Evolutionary conservation across 2,329 filamentous ascomycete genomes (phyloP).

Genomic region (Dothideomycetes sp.): DNA sequence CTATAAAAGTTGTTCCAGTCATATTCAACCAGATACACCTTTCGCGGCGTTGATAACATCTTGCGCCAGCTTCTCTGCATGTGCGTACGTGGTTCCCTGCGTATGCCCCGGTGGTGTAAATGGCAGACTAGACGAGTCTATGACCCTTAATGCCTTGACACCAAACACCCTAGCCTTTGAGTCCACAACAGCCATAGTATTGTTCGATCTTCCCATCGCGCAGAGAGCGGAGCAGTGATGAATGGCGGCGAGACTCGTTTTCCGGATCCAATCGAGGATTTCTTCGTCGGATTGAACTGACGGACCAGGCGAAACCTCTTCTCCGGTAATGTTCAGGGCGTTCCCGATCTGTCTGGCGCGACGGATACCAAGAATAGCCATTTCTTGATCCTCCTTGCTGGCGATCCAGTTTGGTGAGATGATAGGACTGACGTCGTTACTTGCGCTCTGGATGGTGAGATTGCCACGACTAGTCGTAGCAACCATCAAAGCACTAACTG

Average conservation of each 20-base stretch:
- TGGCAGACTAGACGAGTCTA: conserved; percentile 28
- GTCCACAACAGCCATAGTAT: conserved; percentile 31
- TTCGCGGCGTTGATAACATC: background rate
- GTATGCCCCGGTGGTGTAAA: conserved; percentile 31
- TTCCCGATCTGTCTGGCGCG: background rate
- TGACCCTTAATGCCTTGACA: conserved; percentile 30
- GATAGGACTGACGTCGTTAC: background rate
- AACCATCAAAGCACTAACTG: background rate
- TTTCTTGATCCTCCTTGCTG: conserved; percentile 6
- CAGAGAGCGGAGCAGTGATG: background rate
- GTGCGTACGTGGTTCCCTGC: conserved; percentile 20
- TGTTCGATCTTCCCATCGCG: conserved; percentile 22
- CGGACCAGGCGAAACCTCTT: conserved; percentile 6
- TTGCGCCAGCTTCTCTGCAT: background rate
- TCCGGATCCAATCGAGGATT: conserved; percentile 2
- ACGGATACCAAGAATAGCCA: conserved; percentile 6
- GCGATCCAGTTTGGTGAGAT: conserved; percentile 9
- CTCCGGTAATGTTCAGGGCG: background rate
- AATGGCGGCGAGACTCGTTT: background rate
- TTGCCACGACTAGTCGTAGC: conserved; percentile 4
- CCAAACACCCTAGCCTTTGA: conserved; percentile 29
- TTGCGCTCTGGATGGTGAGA: conserved; percentile 1
- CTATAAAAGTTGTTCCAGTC: no score
- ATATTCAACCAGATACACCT: no score
- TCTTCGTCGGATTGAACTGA: conserved; percentile 11